These are phyloP conservation scores for Torulaspora microellipsoides DNA, from an alignment of 805 yeast species.

Conservation along the genomic window DNA sequence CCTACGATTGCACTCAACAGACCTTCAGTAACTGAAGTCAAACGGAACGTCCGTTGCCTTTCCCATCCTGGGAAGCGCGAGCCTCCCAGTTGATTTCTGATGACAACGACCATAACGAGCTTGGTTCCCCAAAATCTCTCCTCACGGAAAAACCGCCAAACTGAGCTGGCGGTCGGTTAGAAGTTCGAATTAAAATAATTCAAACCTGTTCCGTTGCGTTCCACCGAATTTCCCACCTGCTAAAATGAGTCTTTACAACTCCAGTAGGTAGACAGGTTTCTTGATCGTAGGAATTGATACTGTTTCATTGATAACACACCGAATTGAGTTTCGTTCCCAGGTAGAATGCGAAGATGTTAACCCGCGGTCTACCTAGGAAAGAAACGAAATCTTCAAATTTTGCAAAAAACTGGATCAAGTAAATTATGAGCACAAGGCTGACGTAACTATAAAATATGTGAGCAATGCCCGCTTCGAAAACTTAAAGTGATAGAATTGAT, in stretches of 20 bases:
- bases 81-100: conserved; percentile 28
- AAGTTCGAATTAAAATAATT: not conserved
- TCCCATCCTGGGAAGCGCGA: conserved; percentile 22
- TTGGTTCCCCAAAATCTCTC: conserved; percentile 23
- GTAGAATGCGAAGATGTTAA: not conserved
- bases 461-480: too few species aligned
- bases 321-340: conserved; percentile 17
- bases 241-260: conserved; percentile 2
- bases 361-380: conserved; percentile 1
- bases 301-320: conserved; percentile 13
- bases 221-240: conserved; percentile 40
- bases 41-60: conserved; percentile 31
- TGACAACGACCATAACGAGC: conserved; percentile 26
- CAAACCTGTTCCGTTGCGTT: conserved; percentile 24
- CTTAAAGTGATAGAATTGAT: too few species aligned
- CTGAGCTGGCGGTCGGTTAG: not conserved
- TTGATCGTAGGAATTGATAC: conserved; percentile 25
- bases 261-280: conserved; percentile 24
- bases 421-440: too few species aligned
- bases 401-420: too few species aligned
- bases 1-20: conserved; percentile 39
- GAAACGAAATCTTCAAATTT: not conserved
- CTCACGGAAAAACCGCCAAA: conserved; percentile 18
- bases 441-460: too few species aligned
- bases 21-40: conserved; percentile 27